Percentiles rank a stretch among this genome's conserved stretches.
Evolutionary conservation across 768 basidiomycete species (phyloP).

Genomic region (Tylopilus intermedius): DNA sequence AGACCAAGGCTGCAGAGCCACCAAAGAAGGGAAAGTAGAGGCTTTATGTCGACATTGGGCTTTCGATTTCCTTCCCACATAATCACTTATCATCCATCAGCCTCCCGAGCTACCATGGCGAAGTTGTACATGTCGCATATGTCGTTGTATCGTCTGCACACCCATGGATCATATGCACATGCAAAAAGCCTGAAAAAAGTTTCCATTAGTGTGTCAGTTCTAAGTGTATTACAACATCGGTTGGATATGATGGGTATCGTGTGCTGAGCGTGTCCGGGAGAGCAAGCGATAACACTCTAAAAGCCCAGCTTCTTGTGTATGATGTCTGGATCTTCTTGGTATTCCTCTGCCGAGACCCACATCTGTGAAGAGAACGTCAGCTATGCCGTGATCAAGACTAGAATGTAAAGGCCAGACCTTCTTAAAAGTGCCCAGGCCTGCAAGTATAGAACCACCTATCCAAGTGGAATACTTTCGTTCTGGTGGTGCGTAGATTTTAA

Average conservation of each 20-base stretch:
- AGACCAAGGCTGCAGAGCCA: conserved; percentile 87
- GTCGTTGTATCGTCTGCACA: conserved; percentile 24
- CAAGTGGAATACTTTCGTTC: conserved; percentile 97
- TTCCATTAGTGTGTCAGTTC: conserved; percentile 23
- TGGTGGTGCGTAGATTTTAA: conserved; percentile 99
- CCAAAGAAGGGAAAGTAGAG: conserved; percentile 88
- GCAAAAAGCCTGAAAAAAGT: conserved; percentile 11
- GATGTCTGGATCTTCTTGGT: conserved; percentile 97
- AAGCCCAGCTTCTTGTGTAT: conserved; percentile 95
- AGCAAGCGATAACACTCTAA: conserved; percentile 30
- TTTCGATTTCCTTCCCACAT: conserved; percentile 10
- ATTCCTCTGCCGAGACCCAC: conserved; percentile 99
- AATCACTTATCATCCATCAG: conserved; percentile 28
- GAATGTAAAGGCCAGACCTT: conserved; percentile 50
- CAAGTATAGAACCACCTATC: conserved; percentile 96
- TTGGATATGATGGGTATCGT: conserved; percentile 33
- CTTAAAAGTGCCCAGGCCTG: conserved; percentile 95
- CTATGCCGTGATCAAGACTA: not conserved
- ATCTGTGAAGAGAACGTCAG: conserved; percentile 51
- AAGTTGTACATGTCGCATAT: conserved; percentile 42
- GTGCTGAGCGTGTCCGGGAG: conserved; percentile 8
- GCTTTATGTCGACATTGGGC: conserved; percentile 24
- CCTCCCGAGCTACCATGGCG: conserved; percentile 34
- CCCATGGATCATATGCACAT: conserved; percentile 28
- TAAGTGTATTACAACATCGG: conserved; percentile 32